Evolutionary conservation across 176 grass and related monocot genomes (phyloP).

Genomic region (Oryza rufipogon): DNA sequence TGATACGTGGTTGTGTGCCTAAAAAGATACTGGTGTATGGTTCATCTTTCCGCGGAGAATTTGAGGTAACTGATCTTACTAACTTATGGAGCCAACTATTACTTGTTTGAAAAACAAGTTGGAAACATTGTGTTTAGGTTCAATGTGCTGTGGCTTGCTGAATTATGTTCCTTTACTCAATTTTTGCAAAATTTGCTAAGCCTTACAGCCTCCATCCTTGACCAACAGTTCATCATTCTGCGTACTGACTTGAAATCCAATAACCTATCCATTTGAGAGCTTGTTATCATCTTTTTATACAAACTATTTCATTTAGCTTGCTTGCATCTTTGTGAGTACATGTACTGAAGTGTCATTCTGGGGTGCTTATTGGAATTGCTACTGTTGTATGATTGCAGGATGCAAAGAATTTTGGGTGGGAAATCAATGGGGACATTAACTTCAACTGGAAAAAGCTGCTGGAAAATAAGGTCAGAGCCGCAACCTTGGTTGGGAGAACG

Average conservation of each 20-base stretch:
- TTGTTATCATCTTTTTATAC: background rate
- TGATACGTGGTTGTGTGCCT: slow-evolving; percentile 94
- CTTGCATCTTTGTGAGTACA: background rate
- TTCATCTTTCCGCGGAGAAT: slow-evolving; percentile 80
- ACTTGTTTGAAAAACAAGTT: background rate
- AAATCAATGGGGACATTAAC: slow-evolving; percentile 72
- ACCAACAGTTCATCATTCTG: background rate
- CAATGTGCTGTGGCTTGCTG: background rate
- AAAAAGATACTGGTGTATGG: slow-evolving; percentile 98
- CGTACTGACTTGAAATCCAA: background rate
- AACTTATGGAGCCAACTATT: background rate
- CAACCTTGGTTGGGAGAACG: background rate
- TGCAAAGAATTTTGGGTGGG: slow-evolving; percentile 86
- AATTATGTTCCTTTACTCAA: background rate
- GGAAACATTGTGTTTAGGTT: background rate
- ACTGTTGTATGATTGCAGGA: slow-evolving; percentile 49
- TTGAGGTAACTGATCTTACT: slow-evolving; percentile 55
- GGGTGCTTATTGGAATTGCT: slow-evolving; percentile 4
- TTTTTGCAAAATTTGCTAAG: background rate
- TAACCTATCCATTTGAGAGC: background rate
- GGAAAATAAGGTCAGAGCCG: slow-evolving; percentile 73
- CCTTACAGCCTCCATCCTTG: background rate
- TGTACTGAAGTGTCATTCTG: background rate
- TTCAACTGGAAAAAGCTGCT: slow-evolving; percentile 94
- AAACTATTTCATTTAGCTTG: background rate